These are phyloP conservation scores for Phoma sp. DNA, from an alignment of 2,329 filamentous ascomycete genomes.

Conservation along the genomic window DNA sequence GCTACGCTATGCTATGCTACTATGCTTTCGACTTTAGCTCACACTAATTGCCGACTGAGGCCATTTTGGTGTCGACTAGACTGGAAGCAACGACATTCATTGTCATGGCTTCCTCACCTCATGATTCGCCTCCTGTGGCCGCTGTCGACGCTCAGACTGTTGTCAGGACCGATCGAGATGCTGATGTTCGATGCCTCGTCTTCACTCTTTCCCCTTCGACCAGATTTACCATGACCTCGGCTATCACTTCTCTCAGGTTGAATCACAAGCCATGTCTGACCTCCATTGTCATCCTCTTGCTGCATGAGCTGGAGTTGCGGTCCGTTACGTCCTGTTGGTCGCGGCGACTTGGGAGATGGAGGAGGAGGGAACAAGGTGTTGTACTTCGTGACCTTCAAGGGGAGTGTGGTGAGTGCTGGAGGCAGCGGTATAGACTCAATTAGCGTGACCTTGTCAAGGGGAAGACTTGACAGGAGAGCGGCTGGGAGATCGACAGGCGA, in stretches of 20 bases:
- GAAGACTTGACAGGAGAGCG: constrained; percentile 40
- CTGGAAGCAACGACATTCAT: not conserved
- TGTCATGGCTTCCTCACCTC: constrained; percentile 16
- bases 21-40: not conserved
- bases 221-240: constrained; percentile 28
- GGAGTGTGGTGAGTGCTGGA: constrained; percentile 35
- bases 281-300: constrained; percentile 43
- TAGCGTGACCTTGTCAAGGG: constrained; percentile 42
- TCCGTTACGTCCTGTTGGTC: constrained; percentile 28
- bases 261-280: constrained; percentile 48
- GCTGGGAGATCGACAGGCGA: constrained; percentile 40
- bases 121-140: constrained; percentile 41
- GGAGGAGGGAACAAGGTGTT: constrained; percentile 41
- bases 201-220: constrained; percentile 30
- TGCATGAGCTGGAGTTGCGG: constrained; percentile 45
- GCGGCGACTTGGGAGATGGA: constrained; percentile 26
- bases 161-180: constrained; percentile 47
- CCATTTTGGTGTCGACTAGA: not conserved
- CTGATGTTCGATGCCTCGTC: constrained; percentile 45
- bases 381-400: constrained; percentile 37
- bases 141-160: constrained; percentile 48
- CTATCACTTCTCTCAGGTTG: constrained; percentile 44
- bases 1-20: constrained; percentile 16
- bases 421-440: constrained; percentile 43
- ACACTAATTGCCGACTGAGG: not conserved